phyloP scores from a whole-genome alignment of 2,329 filamentous ascomycete genomes.

The Alternaria solani region DNA sequence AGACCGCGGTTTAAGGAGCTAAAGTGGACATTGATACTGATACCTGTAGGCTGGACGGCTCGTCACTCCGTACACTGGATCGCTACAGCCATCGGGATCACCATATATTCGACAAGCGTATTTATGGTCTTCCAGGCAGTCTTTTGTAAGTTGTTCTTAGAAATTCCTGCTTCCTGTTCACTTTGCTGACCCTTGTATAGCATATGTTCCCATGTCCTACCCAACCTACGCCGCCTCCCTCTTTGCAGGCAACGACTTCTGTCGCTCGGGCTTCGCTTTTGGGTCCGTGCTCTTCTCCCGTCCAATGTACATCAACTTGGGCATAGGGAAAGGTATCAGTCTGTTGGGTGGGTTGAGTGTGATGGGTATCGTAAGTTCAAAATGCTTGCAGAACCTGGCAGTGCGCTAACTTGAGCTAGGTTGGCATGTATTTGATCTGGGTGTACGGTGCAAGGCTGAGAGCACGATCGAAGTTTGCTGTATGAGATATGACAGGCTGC shows the following conservation, averaged over 20 bases:
- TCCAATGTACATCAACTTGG: slow-evolving; percentile 67
- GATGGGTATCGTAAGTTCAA: background rate
- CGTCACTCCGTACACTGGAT: slow-evolving; percentile 68
- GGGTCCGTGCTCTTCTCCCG: slow-evolving; percentile 67
- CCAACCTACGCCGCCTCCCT: slow-evolving; percentile 59
- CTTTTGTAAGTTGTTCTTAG: slow-evolving; percentile 50
- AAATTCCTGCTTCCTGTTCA: background rate
- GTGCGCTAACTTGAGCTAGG: background rate
- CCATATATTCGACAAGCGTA: slow-evolving; percentile 58
- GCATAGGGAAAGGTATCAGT: slow-evolving; percentile 65
- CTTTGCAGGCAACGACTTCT: slow-evolving; percentile 70
- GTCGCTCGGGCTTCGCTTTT: slow-evolving; percentile 64
- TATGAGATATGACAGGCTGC: background rate
- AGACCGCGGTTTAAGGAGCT: accelerated
- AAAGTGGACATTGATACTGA: background rate
- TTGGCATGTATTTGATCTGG: background rate
- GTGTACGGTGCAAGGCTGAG: background rate
- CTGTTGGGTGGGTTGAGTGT: slow-evolving; percentile 53
- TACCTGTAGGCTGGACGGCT: slow-evolving; percentile 63
- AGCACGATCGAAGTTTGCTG: slow-evolving; percentile 1
- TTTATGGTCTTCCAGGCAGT: slow-evolving; percentile 58
- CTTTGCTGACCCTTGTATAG: background rate
- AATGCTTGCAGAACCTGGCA: accelerated
- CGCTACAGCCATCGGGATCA: slow-evolving; percentile 62
- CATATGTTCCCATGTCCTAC: slow-evolving; percentile 70